Base-by-base conservation (phyloP, 352 stramenopile genomes). In the Phytophthora agathidicida region DNA sequence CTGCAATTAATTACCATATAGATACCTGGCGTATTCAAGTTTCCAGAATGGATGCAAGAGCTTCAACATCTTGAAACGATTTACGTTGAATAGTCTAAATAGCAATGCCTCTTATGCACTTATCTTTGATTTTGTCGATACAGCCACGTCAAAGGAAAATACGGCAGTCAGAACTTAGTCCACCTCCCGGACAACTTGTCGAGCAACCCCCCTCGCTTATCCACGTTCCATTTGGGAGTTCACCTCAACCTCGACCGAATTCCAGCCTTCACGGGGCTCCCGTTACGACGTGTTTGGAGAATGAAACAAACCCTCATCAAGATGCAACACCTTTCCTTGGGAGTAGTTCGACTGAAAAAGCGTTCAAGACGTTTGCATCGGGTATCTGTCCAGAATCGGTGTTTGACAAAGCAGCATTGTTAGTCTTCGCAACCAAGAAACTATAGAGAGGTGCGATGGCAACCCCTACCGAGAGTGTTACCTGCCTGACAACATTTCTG, bases 401-500 rank as follows among this genome's bases (percentile, higher is more conserved):
- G 8, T 48, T 46, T 11, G 45, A 64, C 13, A 30, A 38, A n/a
- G 8, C 14, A 10, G 10, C 5, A 1, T 64, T 51, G 9, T 51
- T 26, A 9, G 38, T 22, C 5, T 50, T 45, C 11, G 32, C 41
- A 14, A 50, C 57, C 2, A 32, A 61, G 17, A 39, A 26, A 51
- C 30, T 1, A 32, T 65, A 8, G 52, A 77, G 4, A 17, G 37
- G 20, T 80, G 71, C 14, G 55, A 41, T 19, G 64, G 60, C 10
- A 54, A 56, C 3, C 56, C 35, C 16, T 80, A 55, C 22, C 53
- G 53, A 14, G 24, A 75, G 22, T 81, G 71, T 19, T 32, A 14
- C 1, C 24, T 44, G 0, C 54, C 44, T 9, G 36, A 16, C 10
- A 57, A 64, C 14, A 33, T 44, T 14, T 32, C 37, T 1, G 44